phyloP scores from a whole-genome alignment of 192 early-diverging fungal species.

The Phlyctochytrium planicorne region DNA sequence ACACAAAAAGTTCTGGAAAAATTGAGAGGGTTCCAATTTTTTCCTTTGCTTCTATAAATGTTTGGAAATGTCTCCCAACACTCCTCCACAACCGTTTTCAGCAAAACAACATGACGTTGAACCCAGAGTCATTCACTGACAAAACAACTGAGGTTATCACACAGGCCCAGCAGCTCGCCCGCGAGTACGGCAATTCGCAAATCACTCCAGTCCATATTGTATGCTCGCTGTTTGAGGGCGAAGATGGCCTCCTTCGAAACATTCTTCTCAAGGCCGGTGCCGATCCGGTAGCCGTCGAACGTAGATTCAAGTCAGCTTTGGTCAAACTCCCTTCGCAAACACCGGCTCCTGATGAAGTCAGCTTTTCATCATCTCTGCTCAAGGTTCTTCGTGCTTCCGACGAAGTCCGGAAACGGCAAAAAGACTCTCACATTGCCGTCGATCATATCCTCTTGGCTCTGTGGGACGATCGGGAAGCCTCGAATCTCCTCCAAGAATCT shows the following conservation, averaged over 20 bases:
- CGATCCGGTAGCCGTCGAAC: slow-evolving; percentile 71
- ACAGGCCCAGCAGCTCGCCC: slow-evolving; percentile 52
- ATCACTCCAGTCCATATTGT: slow-evolving; percentile 83
- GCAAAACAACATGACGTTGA: no score
- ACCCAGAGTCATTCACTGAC: slow-evolving; percentile 81
- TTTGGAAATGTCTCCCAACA: no score
- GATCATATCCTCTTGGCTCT: slow-evolving; percentile 90
- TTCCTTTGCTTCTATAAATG: no score
- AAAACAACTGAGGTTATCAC: slow-evolving; percentile 72
- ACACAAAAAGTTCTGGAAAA: no score
- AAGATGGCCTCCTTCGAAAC: slow-evolving; percentile 75
- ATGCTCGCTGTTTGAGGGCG: slow-evolving; percentile 74
- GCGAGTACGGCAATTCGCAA: slow-evolving; percentile 72
- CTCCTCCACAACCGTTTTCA: no score
- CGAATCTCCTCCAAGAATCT: slow-evolving; percentile 61
- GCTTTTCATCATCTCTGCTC: slow-evolving; percentile 57
- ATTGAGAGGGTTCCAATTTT: no score
- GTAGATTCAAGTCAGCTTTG: slow-evolving; percentile 73
- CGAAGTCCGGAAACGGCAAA: slow-evolving; percentile 79
- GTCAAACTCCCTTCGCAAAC: slow-evolving; percentile 81
- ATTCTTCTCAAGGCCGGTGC: slow-evolving; percentile 84
- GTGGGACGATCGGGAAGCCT: slow-evolving; percentile 62
- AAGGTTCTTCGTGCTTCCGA: slow-evolving; percentile 74
- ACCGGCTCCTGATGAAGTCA: slow-evolving; percentile 77
- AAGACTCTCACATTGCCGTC: slow-evolving; percentile 83